A percentile compares a stretch with the other conserved stretches of the same genome.
These are phyloP conservation scores for Rhododendron simsii DNA, from an alignment of 148 eudicot genomes.

Conservation along the genomic window DNA sequence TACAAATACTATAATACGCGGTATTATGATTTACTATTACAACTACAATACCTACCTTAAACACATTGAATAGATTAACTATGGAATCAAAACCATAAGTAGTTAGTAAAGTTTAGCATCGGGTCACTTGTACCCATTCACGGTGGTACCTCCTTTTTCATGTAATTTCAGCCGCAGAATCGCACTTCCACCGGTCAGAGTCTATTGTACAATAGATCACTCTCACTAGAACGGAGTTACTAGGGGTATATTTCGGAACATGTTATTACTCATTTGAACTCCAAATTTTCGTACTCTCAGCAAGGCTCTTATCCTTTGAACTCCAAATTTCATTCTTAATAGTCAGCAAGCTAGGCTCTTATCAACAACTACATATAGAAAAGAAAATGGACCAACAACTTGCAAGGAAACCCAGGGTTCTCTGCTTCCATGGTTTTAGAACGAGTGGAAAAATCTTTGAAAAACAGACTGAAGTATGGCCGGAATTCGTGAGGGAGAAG, in stretches of 20 bases:
- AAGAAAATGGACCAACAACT: not conserved
- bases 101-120: too few species aligned
- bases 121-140: too few species aligned
- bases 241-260: not conserved
- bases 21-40: too few species aligned
- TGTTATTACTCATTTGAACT: too few species aligned
- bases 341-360: not conserved
- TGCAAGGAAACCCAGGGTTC: conserved; percentile 19
- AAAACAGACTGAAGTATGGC: conserved; percentile 16
- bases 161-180: too few species aligned
- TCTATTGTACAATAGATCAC: too few species aligned
- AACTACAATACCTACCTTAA: too few species aligned
- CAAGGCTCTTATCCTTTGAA: not conserved
- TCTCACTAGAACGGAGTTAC: not conserved
- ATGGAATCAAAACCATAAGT: too few species aligned
- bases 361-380: not conserved
- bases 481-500: conserved; percentile 9
- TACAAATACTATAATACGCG: too few species aligned
- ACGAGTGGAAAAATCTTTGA: conserved; percentile 17
- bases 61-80: too few species aligned
- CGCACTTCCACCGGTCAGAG: not conserved
- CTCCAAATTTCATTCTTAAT: not conserved
- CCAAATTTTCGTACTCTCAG: not conserved
- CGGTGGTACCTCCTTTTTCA: too few species aligned
- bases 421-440: conserved; percentile 24